Evolutionary conservation across 805 yeast genomes (phyloP), one percentile per base, ranked within the genome.

Genomic region (Huiozyma sinensis): DNA sequence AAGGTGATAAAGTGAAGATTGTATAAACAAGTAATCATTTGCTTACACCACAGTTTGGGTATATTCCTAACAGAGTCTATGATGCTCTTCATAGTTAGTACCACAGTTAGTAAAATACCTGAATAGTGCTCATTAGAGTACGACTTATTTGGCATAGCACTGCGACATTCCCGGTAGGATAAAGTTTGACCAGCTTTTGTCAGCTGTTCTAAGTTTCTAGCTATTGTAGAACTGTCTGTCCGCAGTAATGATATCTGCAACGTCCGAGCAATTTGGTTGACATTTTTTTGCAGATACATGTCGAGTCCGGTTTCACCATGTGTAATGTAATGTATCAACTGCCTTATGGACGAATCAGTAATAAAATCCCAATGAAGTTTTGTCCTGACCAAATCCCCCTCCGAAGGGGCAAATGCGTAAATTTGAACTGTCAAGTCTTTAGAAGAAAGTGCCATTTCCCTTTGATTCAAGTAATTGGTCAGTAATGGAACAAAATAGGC

Each of bases 401-500:
- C 48, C 6, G 36, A 40, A 33, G 44, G 37, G 12, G 50, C 44
- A n/a, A 52, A 46, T 10, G 53, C 36, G 33, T 55, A 54, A 7
- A 48, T 35, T 11, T 44, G 36, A 5, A 47, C 47, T 11, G 50
- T 30, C 27, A 39, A 9, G 11, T 17, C 42, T 39, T 31, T 31
- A 17, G 24, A 17, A 17, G 24, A 17, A 17, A 17, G 24, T 17
- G 24, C 4, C 4, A 32, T 3, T 4, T 4, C n/a, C 30, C 13
- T 7, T 24, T 44, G 40, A 12, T 38, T 44, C 7, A 45, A 36
- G 7, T 48, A 39, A 8, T 37, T 32, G 8, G 17, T 30, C 57
- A 57, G 55, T 2, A 55, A 36, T 3, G 64, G 62, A n/a, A 59
- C 29, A 40, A 54, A 55, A 27, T 42, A 38, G 4, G 43, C 30